Evolutionary conservation across 2,329 filamentous ascomycete species (phyloP).

Genomic region (Amphichorda felina): DNA sequence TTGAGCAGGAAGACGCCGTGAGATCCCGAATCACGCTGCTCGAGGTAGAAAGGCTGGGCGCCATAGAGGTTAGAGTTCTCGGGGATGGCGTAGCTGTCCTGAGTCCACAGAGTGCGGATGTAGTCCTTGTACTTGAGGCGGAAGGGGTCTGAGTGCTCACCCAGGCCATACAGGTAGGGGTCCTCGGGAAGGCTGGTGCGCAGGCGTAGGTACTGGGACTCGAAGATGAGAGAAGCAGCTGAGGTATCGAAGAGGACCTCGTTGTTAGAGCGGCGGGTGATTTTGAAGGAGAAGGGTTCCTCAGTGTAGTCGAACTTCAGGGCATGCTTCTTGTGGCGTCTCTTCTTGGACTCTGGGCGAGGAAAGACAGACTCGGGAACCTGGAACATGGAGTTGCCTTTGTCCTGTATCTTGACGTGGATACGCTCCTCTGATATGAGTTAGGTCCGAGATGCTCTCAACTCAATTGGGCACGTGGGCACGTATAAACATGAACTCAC

Average conservation of each 20-base stretch:
- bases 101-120: constrained; percentile 56
- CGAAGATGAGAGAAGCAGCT: constrained; percentile 55
- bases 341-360: constrained; percentile 23
- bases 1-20: constrained; percentile 73
- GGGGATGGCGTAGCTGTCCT: constrained; percentile 51
- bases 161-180: constrained; percentile 66
- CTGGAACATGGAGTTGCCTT: constrained; percentile 59
- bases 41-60: constrained; percentile 66
- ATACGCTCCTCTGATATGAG: constrained; percentile 44
- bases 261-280: constrained; percentile 27
- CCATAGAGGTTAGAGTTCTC: constrained; percentile 64
- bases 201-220: constrained; percentile 66
- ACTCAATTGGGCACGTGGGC: not conserved
- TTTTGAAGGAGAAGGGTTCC: constrained; percentile 55
- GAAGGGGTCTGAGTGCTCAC: constrained; percentile 64
- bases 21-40: constrained; percentile 31
- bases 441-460: not conserved
- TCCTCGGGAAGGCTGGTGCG: constrained; percentile 56
- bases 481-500: no score
- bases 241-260: constrained; percentile 60
- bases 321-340: constrained; percentile 12
- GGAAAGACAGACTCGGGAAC: constrained; percentile 59
- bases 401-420: constrained; percentile 64
- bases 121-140: constrained; percentile 52
- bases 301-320: constrained; percentile 32